Percentiles rank a stretch among this genome's conserved stretches.
phyloP scores from a whole-genome alignment of 2,329 filamentous ascomycete genomes.

The Onygenales sp. region DNA sequence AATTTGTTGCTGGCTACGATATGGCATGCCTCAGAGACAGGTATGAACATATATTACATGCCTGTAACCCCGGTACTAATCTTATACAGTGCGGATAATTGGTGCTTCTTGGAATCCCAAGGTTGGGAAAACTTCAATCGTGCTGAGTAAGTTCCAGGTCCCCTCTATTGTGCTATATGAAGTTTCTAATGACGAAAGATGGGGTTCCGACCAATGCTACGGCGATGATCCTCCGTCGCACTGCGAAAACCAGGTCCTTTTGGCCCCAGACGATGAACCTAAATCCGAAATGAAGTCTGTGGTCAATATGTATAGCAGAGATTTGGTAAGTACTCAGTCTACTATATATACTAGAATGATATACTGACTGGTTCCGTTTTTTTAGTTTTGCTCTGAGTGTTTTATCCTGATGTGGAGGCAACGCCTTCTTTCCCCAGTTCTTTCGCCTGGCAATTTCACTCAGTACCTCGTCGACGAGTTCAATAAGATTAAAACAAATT shows the following conservation, averaged over 20 bases:
- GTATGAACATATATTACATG: conserved; percentile 1
- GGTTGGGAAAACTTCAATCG: conserved; percentile 10
- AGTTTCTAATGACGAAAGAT: not conserved
- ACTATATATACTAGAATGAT: not conserved
- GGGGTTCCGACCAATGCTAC: conserved; percentile 8
- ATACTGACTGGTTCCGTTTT: not conserved
- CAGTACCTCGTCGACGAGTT: conserved; percentile 13
- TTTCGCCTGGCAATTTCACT: conserved; percentile 9
- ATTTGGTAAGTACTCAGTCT: conserved; percentile 6
- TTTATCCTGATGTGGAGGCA: conserved; percentile 13
- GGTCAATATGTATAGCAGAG: conserved; percentile 10
- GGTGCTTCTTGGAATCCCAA: conserved; percentile 13
- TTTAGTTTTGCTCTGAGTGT: conserved; percentile 14
- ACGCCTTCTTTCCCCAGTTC: conserved; percentile 9
- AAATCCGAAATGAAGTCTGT: conserved; percentile 7
- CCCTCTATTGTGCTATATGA: not conserved
- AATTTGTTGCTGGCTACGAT: conserved; percentile 11
- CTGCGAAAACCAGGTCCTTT: conserved; percentile 5
- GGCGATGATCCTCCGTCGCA: conserved; percentile 7
- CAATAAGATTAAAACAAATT: conserved; percentile 8
- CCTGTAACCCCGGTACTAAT: not conserved
- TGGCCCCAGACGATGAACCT: not conserved
- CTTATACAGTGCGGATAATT: conserved; percentile 9
- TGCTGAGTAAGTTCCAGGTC: conserved; percentile 3
- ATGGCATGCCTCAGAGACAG: conserved; percentile 11